Percentiles rank a stretch among this genome's conserved stretches.
Evolutionary conservation across 1,284 basidiomycete genomes (phyloP).

Genomic region (Cutaneotrichosporon sp.): DNA sequence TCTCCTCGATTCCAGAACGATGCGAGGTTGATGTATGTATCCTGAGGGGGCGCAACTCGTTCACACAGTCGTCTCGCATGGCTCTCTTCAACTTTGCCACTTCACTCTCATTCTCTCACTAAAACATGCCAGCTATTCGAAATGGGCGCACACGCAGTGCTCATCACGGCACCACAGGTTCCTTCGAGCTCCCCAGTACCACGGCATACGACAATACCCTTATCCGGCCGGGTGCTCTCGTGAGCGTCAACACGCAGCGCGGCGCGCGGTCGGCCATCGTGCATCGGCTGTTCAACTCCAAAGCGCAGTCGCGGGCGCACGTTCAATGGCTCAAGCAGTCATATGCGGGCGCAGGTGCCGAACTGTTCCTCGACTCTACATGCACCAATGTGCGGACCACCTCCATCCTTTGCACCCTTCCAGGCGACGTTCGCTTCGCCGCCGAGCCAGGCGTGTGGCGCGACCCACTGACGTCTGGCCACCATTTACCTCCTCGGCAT

Average conservation of each 20-base stretch:
- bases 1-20: too few species aligned
- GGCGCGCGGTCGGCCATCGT: not conserved
- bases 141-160: not conserved
- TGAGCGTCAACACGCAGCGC: not conserved
- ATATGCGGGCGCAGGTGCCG: not conserved
- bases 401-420: not conserved
- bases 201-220: not conserved
- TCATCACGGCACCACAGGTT: too few species aligned
- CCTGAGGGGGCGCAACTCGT: not conserved
- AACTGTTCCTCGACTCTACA: not conserved
- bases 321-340: not conserved
- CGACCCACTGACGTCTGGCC: not conserved
- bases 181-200: not conserved
- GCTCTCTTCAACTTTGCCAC: too few species aligned
- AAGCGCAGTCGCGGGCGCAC: not conserved
- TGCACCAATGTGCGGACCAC: not conserved
- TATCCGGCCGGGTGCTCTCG: not conserved
- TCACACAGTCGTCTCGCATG: not conserved
- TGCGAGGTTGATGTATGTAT: too few species aligned
- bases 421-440: not conserved
- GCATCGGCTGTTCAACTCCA: not conserved
- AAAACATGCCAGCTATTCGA: not conserved
- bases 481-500: not conserved
- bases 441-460: slow-evolving; percentile 5
- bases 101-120: not conserved